Percentiles rank a stretch among this genome's conserved stretches.
Conservation (phyloP, 768 basidiomycete genomes). For the Grammothele lineata region DNA sequence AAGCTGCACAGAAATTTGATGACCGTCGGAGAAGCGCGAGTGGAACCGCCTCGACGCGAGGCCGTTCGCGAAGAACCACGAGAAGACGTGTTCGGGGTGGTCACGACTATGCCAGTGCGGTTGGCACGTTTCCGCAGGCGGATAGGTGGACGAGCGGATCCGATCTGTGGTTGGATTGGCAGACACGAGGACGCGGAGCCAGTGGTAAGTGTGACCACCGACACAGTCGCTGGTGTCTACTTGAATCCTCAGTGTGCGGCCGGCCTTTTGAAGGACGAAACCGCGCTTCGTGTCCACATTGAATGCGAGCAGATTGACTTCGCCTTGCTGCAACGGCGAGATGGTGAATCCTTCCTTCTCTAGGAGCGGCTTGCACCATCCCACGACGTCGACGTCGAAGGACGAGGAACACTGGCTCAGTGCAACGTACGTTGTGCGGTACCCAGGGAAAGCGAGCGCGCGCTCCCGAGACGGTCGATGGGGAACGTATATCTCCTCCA, state of each 20-base stretch:
- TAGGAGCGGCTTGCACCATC: not conserved
- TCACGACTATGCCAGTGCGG: not conserved
- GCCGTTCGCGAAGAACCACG: not conserved
- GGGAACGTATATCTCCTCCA: not conserved
- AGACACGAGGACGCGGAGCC: not conserved
- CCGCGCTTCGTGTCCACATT: too few relatives aligned
- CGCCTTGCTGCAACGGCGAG: too few relatives aligned
- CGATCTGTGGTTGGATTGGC: not conserved
- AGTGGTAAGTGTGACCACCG: not conserved
- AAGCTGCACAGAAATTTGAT: not conserved
- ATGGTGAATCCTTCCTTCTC: too few relatives aligned
- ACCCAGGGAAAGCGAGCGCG: not conserved
- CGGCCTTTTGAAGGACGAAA: not conserved
- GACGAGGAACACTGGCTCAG: not conserved
- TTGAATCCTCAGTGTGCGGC: not conserved
- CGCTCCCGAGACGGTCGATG: not conserved
- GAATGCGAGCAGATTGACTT: too few relatives aligned
- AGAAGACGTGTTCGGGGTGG: not conserved
- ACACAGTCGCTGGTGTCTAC: not conserved
- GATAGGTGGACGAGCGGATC: not conserved
- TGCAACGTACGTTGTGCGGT: not conserved
- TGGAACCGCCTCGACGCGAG: not conserved
- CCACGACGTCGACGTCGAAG: not conserved
- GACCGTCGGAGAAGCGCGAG: too few relatives aligned
- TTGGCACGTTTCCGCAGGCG: too few relatives aligned